phyloP scores from a whole-genome alignment of 306 rosid genomes.

The Fragaria iinumae region DNA sequence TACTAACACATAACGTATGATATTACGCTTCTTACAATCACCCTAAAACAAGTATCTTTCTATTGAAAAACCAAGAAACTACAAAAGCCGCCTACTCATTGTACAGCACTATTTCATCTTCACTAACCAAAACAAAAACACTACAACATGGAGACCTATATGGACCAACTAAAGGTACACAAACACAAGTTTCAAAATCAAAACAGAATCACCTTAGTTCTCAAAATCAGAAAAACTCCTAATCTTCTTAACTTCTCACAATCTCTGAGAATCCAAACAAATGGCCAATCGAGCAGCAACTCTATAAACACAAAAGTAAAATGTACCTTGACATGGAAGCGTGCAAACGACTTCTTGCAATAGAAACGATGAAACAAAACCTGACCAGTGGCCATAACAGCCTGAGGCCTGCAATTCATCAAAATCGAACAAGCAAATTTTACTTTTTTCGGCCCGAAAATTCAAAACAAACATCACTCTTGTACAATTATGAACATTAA shows the following conservation, averaged over 20 bases:
- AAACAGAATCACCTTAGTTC: neutral
- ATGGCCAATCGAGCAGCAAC: neutral
- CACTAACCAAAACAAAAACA: neutral
- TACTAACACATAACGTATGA: neutral
- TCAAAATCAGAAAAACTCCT: neutral
- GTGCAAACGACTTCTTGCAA: conserved; percentile 93
- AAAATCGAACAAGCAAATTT: neutral
- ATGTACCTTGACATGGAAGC: conserved; percentile 84
- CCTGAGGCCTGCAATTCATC: conserved; percentile 67
- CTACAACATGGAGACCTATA: neutral
- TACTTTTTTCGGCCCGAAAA: neutral
- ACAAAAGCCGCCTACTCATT: neutral
- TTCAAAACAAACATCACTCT: neutral
- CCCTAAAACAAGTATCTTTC: neutral
- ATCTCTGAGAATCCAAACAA: neutral
- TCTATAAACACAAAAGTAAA: neutral
- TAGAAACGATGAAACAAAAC: conserved; percentile 92
- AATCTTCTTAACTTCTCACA: neutral
- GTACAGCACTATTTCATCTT: neutral
- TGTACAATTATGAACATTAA: neutral
- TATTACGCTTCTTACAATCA: neutral
- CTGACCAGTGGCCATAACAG: conserved; percentile 98
- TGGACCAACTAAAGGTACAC: neutral
- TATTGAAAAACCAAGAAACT: neutral
- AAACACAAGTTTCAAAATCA: neutral